Conservation (phyloP, 2,329 filamentous ascomycete species). For the Pseudogymnoascus sp. region DNA sequence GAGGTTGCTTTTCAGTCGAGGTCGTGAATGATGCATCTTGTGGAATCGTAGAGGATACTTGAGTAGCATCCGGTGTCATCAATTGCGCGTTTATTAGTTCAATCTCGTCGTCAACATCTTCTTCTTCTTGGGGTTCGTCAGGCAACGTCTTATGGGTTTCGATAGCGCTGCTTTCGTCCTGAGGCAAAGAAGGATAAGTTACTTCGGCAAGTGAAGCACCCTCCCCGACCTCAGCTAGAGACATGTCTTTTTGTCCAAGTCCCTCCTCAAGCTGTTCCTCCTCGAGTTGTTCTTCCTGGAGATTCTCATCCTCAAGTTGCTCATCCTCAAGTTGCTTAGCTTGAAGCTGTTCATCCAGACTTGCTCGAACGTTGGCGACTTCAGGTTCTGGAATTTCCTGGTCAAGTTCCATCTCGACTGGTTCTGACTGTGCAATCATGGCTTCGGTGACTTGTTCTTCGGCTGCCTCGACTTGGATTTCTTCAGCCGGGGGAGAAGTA, state of each 20-base stretch:
- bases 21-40: not conserved
- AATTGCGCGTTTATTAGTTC: conserved; percentile 17
- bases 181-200: not conserved
- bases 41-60: not conserved
- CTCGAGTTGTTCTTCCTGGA: not conserved
- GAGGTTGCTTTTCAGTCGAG: not conserved
- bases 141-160: not conserved
- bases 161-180: not conserved
- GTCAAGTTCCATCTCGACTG: not conserved
- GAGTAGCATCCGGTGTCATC: conserved; percentile 24
- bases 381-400: not conserved
- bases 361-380: not conserved
- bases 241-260: not conserved
- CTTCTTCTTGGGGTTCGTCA: not conserved
- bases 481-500: not conserved
- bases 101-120: not conserved
- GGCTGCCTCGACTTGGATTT: not conserved
- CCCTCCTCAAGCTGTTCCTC: not conserved
- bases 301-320: not conserved
- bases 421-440: not conserved
- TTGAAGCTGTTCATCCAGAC: not conserved
- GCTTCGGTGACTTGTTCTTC: not conserved
- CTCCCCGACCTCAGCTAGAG: not conserved
- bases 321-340: not conserved
- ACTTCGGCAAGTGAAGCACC: not conserved